A percentile compares a stretch with the other conserved stretches of the same genome.
Evolutionary conservation across 2,329 filamentous ascomycete genomes (phyloP).

Genomic region (Aspergillus neoniger): DNA sequence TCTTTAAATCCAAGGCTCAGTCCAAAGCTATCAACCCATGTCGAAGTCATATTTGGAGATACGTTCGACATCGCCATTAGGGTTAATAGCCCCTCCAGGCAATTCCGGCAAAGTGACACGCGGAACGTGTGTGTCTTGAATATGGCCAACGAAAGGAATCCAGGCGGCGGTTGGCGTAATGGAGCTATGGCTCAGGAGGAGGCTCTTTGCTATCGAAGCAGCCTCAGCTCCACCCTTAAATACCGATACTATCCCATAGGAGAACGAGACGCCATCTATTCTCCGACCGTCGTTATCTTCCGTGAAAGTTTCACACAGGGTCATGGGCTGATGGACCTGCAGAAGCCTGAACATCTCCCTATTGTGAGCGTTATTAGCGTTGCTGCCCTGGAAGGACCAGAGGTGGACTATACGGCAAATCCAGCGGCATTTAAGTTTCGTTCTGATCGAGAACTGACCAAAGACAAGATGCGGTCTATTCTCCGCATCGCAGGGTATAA

Average conservation of each 20-base stretch:
- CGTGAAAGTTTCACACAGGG: conserved; percentile 52
- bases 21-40: conserved; percentile 41
- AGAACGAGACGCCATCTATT: conserved; percentile 57
- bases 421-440: conserved; percentile 42
- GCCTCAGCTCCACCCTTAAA: conserved; percentile 43
- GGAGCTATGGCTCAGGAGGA: conserved; percentile 70
- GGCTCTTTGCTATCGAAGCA: conserved; percentile 65
- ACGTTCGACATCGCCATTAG: conserved; percentile 59
- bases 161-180: conserved; percentile 66
- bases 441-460: conserved; percentile 56
- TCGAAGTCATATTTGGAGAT: conserved; percentile 60
- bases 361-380: conserved; percentile 63
- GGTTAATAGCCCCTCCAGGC: conserved; percentile 26
- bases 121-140: conserved; percentile 63
- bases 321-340: conserved; percentile 50
- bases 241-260: conserved; percentile 56
- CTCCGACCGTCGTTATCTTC: conserved; percentile 61
- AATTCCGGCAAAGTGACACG: conserved; percentile 23
- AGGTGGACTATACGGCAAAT: conserved; percentile 17
- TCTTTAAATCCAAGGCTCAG: conserved; percentile 47
- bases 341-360: conserved; percentile 43
- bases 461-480: conserved; percentile 63
- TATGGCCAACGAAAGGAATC: conserved; percentile 59
- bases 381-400: conserved; percentile 56
- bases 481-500: conserved; percentile 61